phyloP scores from a whole-genome alignment of 2,329 filamentous ascomycete species.

The Tolypocladium nubicola region DNA sequence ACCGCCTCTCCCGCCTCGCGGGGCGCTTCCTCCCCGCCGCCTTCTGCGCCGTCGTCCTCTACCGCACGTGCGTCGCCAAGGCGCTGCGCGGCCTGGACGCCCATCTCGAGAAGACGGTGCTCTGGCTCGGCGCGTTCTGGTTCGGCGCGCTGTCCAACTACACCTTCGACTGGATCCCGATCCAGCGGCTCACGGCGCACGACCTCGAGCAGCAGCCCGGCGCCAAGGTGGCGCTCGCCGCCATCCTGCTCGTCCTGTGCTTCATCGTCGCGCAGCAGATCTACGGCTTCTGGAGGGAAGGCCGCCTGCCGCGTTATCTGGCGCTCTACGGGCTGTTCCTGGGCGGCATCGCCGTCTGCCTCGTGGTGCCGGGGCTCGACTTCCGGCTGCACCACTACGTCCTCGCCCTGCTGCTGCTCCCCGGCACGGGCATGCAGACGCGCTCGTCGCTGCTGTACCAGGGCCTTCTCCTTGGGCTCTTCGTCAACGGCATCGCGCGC shows the following conservation, averaged over 20 bases:
- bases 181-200: slow-evolving; percentile 77
- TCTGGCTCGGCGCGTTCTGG: slow-evolving; percentile 88
- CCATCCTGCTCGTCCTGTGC: slow-evolving; percentile 63
- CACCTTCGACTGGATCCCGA: slow-evolving; percentile 88
- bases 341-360: slow-evolving; percentile 53
- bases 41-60: slow-evolving; percentile 81
- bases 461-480: slow-evolving; percentile 79
- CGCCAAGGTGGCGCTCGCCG: slow-evolving; percentile 68
- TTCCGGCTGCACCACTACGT: slow-evolving; percentile 95
- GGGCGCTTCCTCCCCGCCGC: slow-evolving; percentile 78
- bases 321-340: slow-evolving; percentile 65
- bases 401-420: slow-evolving; percentile 72
- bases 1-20: slow-evolving; percentile 20
- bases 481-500: slow-evolving; percentile 84
- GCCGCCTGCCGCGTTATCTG: slow-evolving; percentile 66
- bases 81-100: slow-evolving; percentile 63
- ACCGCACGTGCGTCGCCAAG: slow-evolving; percentile 65
- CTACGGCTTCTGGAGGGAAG: slow-evolving; percentile 79
- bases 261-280: slow-evolving; percentile 63
- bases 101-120: slow-evolving; percentile 78
- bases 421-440: slow-evolving; percentile 82
- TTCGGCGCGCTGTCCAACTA: slow-evolving; percentile 92
- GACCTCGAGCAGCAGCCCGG: slow-evolving; percentile 85
- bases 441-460: slow-evolving; percentile 78
- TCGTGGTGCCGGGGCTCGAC: slow-evolving; percentile 65